Evolutionary conservation across 176 grass and related monocot genomes (phyloP).

Genomic region (Saccharum spontaneum): DNA sequence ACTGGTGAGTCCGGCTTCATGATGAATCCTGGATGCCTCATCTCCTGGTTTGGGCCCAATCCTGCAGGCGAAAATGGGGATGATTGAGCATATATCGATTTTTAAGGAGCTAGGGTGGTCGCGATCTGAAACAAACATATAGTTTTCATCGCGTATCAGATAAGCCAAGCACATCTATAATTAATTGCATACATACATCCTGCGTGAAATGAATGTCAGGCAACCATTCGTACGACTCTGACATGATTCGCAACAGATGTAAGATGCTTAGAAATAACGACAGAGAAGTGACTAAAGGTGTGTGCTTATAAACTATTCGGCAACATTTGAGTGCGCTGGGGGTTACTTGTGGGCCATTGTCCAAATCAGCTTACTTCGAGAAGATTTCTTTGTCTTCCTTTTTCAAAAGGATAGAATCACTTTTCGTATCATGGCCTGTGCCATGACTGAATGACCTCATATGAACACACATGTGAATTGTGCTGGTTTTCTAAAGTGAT

Average conservation of each 20-base stretch:
- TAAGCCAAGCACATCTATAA: background rate
- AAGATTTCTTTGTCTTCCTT: background rate
- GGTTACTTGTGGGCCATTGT: background rate
- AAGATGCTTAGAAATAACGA: background rate
- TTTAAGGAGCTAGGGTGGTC: background rate
- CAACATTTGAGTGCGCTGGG: background rate
- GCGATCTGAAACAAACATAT: background rate
- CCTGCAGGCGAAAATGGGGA: background rate
- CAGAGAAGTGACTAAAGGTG: background rate
- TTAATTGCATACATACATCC: background rate
- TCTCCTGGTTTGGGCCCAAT: background rate
- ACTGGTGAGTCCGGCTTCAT: background rate
- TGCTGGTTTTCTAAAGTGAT: slow-evolving; percentile 7
- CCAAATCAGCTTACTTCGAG: background rate
- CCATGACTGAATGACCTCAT: background rate
- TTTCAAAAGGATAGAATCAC: slow-evolving; percentile 1
- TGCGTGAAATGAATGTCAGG: background rate
- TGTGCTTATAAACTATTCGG: background rate
- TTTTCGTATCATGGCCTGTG: background rate
- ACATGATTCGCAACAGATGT: background rate
- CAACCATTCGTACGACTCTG: background rate
- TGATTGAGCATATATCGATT: background rate
- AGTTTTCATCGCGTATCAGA: background rate
- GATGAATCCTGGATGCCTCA: background rate
- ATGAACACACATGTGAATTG: background rate